phyloP scores from a whole-genome alignment of 1,139 yeast genomes.

The Candida pseudoviswanathii region DNA sequence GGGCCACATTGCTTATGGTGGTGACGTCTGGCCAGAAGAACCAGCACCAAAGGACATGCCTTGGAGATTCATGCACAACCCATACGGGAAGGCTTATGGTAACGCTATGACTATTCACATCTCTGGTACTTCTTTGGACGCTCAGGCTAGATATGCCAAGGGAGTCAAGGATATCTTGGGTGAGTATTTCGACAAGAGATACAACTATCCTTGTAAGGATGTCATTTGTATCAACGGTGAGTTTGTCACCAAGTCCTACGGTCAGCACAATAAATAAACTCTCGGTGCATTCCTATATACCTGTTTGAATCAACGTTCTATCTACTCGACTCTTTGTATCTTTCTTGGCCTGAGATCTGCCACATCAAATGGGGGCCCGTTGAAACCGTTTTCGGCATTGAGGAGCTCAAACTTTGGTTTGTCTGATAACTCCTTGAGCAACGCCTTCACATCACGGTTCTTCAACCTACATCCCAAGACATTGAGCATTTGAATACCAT shows the following conservation, averaged over 20 bases:
- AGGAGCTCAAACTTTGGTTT: too few species aligned
- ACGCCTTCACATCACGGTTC: too few species aligned
- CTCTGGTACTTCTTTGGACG: constrained; percentile 79
- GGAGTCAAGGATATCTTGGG: constrained; percentile 70
- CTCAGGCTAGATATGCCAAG: constrained; percentile 70
- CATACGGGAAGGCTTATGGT: constrained; percentile 58
- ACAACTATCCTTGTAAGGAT: constrained; percentile 73
- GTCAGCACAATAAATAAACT: constrained; percentile 11
- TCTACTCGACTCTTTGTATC: constrained; percentile 7
- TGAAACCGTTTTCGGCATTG: too few species aligned
- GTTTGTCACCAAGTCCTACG: constrained; percentile 68
- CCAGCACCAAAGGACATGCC: constrained; percentile 80
- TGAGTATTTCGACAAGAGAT: constrained; percentile 61
- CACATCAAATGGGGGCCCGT: too few species aligned
- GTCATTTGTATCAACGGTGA: constrained; percentile 71
- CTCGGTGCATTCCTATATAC: background rate
- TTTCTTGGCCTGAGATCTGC: too few species aligned
- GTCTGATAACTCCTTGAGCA: too few species aligned
- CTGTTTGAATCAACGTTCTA: too few species aligned
- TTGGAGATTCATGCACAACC: constrained; percentile 71
- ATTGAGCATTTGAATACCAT: too few species aligned
- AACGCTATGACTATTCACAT: constrained; percentile 88
- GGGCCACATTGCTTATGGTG: constrained; percentile 77
- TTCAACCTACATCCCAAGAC: too few species aligned
- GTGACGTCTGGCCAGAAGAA: constrained; percentile 83